A percentile compares a stretch with the other conserved stretches of the same genome.
Evolutionary conservation across 2,329 filamentous ascomycete species (phyloP).

Genomic region (Pseudopyricularia javanii): DNA sequence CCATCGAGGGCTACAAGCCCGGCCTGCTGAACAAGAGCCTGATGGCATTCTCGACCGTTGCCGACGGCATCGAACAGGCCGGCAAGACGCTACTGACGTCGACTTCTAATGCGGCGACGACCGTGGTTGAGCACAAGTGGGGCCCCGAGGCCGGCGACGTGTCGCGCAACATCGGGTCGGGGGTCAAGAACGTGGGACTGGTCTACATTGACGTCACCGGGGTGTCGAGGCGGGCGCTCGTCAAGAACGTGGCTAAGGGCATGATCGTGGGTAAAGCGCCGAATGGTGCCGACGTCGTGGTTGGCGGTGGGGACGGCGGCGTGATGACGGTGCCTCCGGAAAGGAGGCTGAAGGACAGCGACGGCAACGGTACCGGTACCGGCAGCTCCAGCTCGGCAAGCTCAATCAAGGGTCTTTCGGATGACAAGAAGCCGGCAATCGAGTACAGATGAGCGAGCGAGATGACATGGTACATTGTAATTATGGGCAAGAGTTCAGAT

Average conservation of each 20-base stretch:
- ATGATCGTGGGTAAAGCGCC: constrained; percentile 81
- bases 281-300: constrained; percentile 61
- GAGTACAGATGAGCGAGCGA: not conserved
- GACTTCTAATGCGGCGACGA: constrained; percentile 66
- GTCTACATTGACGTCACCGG: constrained; percentile 96
- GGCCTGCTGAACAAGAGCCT: constrained; percentile 89
- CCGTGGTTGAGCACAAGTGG: constrained; percentile 81
- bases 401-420: not conserved
- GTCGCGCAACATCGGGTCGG: constrained; percentile 63
- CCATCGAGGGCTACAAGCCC: constrained; percentile 61
- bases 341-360: constrained; percentile 7
- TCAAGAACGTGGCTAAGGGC: constrained; percentile 92
- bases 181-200: constrained; percentile 89
- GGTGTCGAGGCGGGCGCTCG: constrained; percentile 75
- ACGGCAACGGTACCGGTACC: not conserved
- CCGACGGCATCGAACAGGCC: constrained; percentile 84
- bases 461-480: not conserved
- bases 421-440: constrained; percentile 4
- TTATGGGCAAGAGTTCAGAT: not conserved
- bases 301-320: constrained; percentile 44
- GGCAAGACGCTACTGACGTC: constrained; percentile 66
- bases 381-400: not conserved
- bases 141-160: constrained; percentile 74
- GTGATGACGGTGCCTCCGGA: constrained; percentile 11
- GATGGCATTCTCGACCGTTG: constrained; percentile 91